phyloP scores from a whole-genome alignment of 306 rosid genomes.

The Urtica urens region DNA sequence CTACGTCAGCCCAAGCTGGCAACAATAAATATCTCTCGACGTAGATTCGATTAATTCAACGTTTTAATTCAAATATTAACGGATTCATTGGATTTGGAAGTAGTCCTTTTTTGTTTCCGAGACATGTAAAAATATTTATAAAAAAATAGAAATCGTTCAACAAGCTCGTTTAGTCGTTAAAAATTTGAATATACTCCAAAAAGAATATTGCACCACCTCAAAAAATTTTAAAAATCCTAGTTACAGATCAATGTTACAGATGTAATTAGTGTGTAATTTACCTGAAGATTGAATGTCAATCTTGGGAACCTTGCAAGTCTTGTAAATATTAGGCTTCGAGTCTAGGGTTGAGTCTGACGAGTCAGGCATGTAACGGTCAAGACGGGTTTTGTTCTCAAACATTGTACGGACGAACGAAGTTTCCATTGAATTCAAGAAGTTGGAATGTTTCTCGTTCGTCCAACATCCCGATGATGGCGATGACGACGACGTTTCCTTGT shows the following conservation, averaged over 20 bases:
- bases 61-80: not conserved
- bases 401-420: conserved; percentile 72
- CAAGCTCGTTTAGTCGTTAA: not conserved
- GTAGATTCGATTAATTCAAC: conserved; percentile 15
- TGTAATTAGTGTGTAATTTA: conserved; percentile 16
- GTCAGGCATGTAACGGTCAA: conserved; percentile 54
- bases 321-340: conserved; percentile 14
- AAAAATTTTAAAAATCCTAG: too few species aligned
- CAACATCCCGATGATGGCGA: conserved; percentile 20
- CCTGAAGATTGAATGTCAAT: conserved; percentile 30
- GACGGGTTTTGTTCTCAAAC: conserved; percentile 29
- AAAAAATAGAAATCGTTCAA: not conserved
- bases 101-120: not conserved
- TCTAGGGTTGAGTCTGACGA: conserved; percentile 60
- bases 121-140: conserved; percentile 1
- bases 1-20: not conserved
- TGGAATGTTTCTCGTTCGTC: conserved; percentile 76
- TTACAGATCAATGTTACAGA: too few species aligned
- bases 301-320: conserved; percentile 13
- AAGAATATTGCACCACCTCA: not conserved
- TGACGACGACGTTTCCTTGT: conserved; percentile 1
- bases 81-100: not conserved
- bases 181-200: not conserved
- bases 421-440: conserved; percentile 59
- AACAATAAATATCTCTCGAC: conserved; percentile 29